Base-by-base conservation (phyloP, 352 stramenopile genomes). In the Aphanomyces invadans region DNA sequence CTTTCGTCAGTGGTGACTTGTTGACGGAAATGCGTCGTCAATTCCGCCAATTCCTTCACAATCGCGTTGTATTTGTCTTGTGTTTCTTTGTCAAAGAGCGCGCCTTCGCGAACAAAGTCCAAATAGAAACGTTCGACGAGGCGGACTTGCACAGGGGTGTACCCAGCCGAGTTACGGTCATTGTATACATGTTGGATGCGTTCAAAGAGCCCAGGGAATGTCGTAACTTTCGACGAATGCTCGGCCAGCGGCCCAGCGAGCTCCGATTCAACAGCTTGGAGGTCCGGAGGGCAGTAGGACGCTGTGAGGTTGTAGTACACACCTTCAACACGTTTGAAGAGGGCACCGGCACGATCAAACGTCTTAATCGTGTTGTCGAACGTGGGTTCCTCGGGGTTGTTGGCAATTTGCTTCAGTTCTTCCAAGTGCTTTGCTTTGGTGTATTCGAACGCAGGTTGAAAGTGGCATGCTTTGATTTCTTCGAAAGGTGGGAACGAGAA, bases 1-100 rank as follows among this genome's bases (percentile, higher is more conserved):
- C 79, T 76, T 71, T 89, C 81, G 49, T 89, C 81, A 46, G 82
- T 80, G 12, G 86, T 60, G 39, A 89, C 69, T 69, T 89, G 84
- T 73, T 89, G 81, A 57, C 69, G 72, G 64, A 88, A 87, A 64
- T 79, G 67, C 0, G 81, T 89, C 42, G 69, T 61, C 11, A 88
- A 69, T 12, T 70, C 71, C 4, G 79, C 81, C 12, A 89, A 45
- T 73, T 87, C 62, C 26, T 76, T 76, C 36, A 80, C 55, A 46
- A 88, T 76, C 52, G 81, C 74, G 21, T 72, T 75, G 72, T 86
- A 79, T 45, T 81, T 73, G 32, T 76, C 38, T 73, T 81, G 76
- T 12, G 64, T 68, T 25, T 76, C 70, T n/a, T 68, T 53, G 65
- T 73, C 61, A 46, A 89, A 73, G 36, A 63, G 42, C 21, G 55